phyloP scores from a whole-genome alignment of 371 early-diverging fungal species.

The Mortierella sp. region DNA sequence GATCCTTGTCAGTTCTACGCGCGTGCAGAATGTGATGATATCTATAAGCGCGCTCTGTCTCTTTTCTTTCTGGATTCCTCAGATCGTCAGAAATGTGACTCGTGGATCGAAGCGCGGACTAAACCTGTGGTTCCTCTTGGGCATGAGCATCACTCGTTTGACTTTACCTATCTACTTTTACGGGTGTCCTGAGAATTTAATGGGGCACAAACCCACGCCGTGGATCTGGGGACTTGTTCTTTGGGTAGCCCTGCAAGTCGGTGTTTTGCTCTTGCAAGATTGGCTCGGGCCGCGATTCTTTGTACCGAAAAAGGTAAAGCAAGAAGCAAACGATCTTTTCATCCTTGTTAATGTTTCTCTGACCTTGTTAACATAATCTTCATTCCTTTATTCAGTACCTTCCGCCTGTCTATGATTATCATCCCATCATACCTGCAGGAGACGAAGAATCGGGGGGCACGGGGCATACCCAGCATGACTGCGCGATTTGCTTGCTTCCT shows the following conservation, averaged over 20 bases:
- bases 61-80: slow-evolving; percentile 88
- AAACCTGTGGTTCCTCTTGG: slow-evolving; percentile 69
- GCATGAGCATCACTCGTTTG: slow-evolving; percentile 73
- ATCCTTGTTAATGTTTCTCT: neutral
- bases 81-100: slow-evolving; percentile 74
- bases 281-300: slow-evolving; percentile 80
- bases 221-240: slow-evolving; percentile 67
- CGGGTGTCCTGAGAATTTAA: slow-evolving; percentile 71
- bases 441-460: slow-evolving; percentile 62
- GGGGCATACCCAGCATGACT: slow-evolving; percentile 62
- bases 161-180: slow-evolving; percentile 76
- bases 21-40: slow-evolving; percentile 64
- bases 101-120: slow-evolving; percentile 75
- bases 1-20: slow-evolving; percentile 68
- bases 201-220: slow-evolving; percentile 65
- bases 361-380: neutral
- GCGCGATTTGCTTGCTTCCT: slow-evolving; percentile 84
- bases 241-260: slow-evolving; percentile 72
- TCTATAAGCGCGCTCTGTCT: slow-evolving; percentile 62
- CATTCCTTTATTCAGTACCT: slow-evolving; percentile 58
- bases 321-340: neutral
- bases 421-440: slow-evolving; percentile 65
- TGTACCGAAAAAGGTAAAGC: slow-evolving; percentile 71
- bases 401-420: slow-evolving; percentile 81
- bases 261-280: slow-evolving; percentile 78